Base-by-base conservation (phyloP, 2,329 filamentous ascomycete species). In the Microdochium paspali region DNA sequence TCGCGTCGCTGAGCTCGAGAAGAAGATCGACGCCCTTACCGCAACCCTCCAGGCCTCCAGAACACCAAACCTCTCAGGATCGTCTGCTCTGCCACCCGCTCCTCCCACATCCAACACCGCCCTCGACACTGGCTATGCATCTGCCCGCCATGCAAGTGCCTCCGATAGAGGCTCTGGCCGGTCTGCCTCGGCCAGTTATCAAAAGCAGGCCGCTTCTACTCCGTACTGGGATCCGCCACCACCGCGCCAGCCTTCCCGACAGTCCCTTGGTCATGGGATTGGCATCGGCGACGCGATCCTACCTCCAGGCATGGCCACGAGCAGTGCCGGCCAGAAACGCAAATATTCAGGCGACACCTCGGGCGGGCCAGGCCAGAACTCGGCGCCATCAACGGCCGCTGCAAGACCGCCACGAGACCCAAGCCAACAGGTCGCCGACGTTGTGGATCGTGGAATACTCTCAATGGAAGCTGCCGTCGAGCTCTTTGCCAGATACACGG, bases 11-110 rank as follows among this genome's bases (percentile, higher is more conserved):
- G 90, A 95, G 70, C 73, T 96, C 46, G 90, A 95, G 71, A 89
- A 85, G 72, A 94, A 94, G 70, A 91, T 95, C 53, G 89, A 95
- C 69, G 87, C 85, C 9, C 64, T 95, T 61, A 95, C 87, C 7
- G 87, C 88, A 6, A 89, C 82, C 30, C 62, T 95, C 53, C 83
- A 88, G 43, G 80, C 85, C 2, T 66, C 61, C 15, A 58, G 64
- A 47, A 60, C 60, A 9, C 55, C 54, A 12, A 44, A 4, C 5
- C 13, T 10, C 15, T n/a, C 10, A 9, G 15, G 31, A 9, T 9
- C 10, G 7, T 35, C 31, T 6, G 7, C n/a, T 5, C 31, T 18
- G 18, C n/a, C 6, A 6, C 31, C 31, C n/a, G 6, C n/a, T 12
- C 31, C 6, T 6, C 31, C 10, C 10, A 6, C 10, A 5, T 5